Conservation (phyloP, 257 asterid genomes). For the Leonotis leonurus region DNA sequence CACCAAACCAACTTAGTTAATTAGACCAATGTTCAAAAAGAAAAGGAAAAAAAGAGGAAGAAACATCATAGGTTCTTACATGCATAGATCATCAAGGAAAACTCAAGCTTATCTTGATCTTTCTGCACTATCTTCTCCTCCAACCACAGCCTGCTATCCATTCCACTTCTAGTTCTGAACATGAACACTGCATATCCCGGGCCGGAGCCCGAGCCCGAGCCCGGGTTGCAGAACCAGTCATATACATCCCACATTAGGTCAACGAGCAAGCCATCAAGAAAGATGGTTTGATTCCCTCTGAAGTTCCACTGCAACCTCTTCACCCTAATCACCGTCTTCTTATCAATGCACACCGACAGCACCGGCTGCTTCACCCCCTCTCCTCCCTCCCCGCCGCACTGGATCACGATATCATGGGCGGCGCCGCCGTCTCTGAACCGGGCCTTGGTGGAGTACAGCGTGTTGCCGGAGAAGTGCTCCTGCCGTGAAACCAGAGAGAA, state of each 20-base stretch:
- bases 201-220: slow-evolving; percentile 17
- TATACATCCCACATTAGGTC: slow-evolving; percentile 98
- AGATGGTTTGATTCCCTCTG: slow-evolving; percentile 85
- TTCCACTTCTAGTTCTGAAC: slow-evolving; percentile 88
- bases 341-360: slow-evolving; percentile 61
- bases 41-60: too few relatives aligned
- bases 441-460: slow-evolving; percentile 69
- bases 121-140: slow-evolving; percentile 57
- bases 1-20: neutral
- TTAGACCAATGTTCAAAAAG: too few relatives aligned
- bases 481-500: slow-evolving; percentile 48
- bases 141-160: slow-evolving; percentile 86
- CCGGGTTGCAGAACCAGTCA: slow-evolving; percentile 54
- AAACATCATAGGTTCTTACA: slow-evolving; percentile 35
- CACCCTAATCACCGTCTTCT: slow-evolving; percentile 64
- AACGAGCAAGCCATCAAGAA: slow-evolving; percentile 69
- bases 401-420: slow-evolving; percentile 55
- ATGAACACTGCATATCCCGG: slow-evolving; percentile 67
- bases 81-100: slow-evolving; percentile 75
- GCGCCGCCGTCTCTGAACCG: slow-evolving; percentile 49
- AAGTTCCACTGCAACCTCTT: slow-evolving; percentile 93
- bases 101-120: slow-evolving; percentile 61
- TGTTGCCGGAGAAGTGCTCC: slow-evolving; percentile 68
- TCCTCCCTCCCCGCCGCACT: slow-evolving; percentile 52
- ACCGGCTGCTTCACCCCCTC: slow-evolving; percentile 60